Evolutionary conservation across 2,329 filamentous ascomycete genomes (phyloP).

Genomic region (Fusarium xyrophilum): DNA sequence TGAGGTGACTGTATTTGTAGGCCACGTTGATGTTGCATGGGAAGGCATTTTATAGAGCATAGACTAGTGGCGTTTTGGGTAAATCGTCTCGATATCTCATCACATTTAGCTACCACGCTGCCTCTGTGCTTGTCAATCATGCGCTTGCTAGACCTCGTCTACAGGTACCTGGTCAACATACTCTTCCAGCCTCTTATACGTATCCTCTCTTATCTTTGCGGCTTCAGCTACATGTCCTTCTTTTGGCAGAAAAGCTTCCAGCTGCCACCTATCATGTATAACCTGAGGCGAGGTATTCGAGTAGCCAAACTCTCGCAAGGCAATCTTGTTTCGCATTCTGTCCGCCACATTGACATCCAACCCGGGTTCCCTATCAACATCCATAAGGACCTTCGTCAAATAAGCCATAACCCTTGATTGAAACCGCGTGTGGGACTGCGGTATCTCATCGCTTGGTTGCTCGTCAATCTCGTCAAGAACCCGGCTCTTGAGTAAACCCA

Average conservation of each 20-base stretch:
- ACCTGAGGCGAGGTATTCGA: background rate
- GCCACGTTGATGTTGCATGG: slow-evolving; percentile 14
- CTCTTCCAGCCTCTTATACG: slow-evolving; percentile 10
- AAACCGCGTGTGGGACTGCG: background rate
- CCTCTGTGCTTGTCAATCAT: background rate
- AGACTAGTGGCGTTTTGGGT: slow-evolving; percentile 28
- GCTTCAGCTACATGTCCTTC: background rate
- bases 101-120: background rate
- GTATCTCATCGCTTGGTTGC: background rate
- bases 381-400: slow-evolving; percentile 7
- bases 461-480: background rate
- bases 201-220: background rate
- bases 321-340: slow-evolving; percentile 3
- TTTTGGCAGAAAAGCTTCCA: slow-evolving; percentile 1
- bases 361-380: slow-evolving; percentile 1
- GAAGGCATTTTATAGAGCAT: slow-evolving; percentile 27
- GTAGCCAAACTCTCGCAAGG: slow-evolving; percentile 17
- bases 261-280: slow-evolving; percentile 15
- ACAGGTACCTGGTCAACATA: background rate
- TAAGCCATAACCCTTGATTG: slow-evolving; percentile 12
- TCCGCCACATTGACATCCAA: slow-evolving; percentile 7
- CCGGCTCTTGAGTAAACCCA: slow-evolving; percentile 2
- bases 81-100: background rate
- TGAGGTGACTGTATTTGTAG: slow-evolving; percentile 45
- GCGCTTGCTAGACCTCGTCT: background rate